These are phyloP conservation scores for Nicotiana undulata DNA, from an alignment of 257 asterid species.

Conservation along the genomic window DNA sequence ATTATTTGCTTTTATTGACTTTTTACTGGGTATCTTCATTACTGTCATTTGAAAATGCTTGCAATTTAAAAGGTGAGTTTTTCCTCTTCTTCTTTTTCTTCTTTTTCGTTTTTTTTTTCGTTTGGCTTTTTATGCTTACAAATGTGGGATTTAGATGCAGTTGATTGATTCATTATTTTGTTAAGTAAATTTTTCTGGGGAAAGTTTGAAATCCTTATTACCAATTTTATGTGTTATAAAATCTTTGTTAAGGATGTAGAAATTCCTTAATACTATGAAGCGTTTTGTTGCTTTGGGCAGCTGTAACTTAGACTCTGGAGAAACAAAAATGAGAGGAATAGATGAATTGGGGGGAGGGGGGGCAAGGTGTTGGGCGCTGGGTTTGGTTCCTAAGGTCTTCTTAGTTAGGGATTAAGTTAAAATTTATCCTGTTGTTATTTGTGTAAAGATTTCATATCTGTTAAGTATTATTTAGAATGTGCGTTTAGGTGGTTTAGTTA, in stretches of 20 bases:
- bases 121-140: background rate
- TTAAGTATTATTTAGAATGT: background rate
- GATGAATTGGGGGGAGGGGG: background rate
- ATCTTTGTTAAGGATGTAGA: background rate
- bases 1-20: background rate
- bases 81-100: background rate
- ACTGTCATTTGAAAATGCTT: background rate
- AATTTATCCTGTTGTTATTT: background rate
- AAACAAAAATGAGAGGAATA: background rate
- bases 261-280: no score
- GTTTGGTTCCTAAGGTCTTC: background rate
- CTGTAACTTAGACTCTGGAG: background rate
- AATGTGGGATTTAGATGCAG: background rate
- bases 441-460: background rate
- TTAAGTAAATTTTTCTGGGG: background rate
- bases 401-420: background rate
- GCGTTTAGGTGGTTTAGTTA: background rate
- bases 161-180: background rate
- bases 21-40: background rate
- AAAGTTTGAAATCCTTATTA: background rate
- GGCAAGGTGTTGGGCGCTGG: background rate
- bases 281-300: background rate
- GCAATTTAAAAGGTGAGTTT: background rate
- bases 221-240: background rate
- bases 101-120: no score